Conservation (phyloP, 768 basidiomycete genomes). For the Suillus cothurnatus region DNA sequence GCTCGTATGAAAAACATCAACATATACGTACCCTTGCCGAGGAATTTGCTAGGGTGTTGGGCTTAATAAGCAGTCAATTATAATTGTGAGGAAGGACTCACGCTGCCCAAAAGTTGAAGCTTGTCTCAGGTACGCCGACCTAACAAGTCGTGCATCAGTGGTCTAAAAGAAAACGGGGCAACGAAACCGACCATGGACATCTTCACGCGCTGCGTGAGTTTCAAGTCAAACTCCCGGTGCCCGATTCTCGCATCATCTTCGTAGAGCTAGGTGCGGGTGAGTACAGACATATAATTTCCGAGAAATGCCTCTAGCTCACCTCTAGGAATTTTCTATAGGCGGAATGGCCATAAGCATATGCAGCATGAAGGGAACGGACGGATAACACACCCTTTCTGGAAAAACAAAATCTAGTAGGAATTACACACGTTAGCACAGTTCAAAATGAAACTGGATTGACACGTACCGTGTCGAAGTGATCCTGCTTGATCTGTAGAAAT, state of each 20-base stretch:
- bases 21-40: conserved; percentile 63
- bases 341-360: conserved; percentile 3
- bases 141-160: conserved; percentile 28
- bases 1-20: neutral
- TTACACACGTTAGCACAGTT: neutral
- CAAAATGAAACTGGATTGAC: neutral
- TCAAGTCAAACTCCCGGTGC: conserved; percentile 93
- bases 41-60: conserved; percentile 61
- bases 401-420: conserved; percentile 74
- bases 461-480: conserved; percentile 90
- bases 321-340: conserved; percentile 76
- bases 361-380: conserved; percentile 11
- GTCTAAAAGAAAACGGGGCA: neutral
- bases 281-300: neutral
- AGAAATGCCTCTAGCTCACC: conserved; percentile 37
- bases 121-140: conserved; percentile 95
- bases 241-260: conserved; percentile 95
- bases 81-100: conserved; percentile 40
- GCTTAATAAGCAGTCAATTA: conserved; percentile 8
- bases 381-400: conserved; percentile 85
- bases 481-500: conserved; percentile 84
- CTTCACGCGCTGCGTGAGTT: conserved; percentile 89
- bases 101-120: conserved; percentile 93
- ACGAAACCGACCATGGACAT: conserved; percentile 89
- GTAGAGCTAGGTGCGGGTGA: conserved; percentile 55